Percentiles rank a stretch among this genome's conserved stretches.
These are phyloP conservation scores for Leccinum truebloodii DNA, from an alignment of 768 basidiomycete genomes.

Conservation along the genomic window DNA sequence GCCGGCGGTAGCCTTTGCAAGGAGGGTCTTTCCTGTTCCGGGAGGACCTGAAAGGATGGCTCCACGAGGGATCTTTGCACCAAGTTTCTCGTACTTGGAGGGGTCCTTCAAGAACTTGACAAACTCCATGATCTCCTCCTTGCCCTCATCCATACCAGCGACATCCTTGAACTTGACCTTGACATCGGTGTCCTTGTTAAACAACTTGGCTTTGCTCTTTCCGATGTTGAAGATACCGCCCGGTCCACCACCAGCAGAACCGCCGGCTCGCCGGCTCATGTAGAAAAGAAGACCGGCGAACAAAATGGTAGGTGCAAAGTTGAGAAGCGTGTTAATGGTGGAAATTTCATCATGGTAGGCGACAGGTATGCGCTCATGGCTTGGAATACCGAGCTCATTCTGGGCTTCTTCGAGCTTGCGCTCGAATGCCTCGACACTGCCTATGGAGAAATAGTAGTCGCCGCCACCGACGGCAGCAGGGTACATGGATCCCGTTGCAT, in stretches of 20 bases:
- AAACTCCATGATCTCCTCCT: conserved; percentile 99
- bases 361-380: conserved; percentile 92
- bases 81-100: conserved; percentile 89
- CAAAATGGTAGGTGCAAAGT: conserved; percentile 93
- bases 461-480: conserved; percentile 54
- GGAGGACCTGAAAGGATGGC: conserved; percentile 95
- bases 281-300: conserved; percentile 89
- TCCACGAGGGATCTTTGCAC: conserved; percentile 96
- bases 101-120: conserved; percentile 99
- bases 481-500: conserved; percentile 80
- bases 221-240: conserved; percentile 98
- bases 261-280: conserved; percentile 72
- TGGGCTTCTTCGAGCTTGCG: conserved; percentile 94
- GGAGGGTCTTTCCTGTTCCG: conserved; percentile 96
- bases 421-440: conserved; percentile 96
- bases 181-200: conserved; percentile 96
- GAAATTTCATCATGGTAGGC: conserved; percentile 96
- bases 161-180: conserved; percentile 94
- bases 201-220: conserved; percentile 91
- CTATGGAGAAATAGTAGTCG: conserved; percentile 95
- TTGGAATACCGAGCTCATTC: conserved; percentile 87
- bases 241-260: conserved; percentile 59
- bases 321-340: conserved; percentile 74
- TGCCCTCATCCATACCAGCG: conserved; percentile 99
- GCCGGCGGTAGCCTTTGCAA: conserved; percentile 98